These are phyloP conservation scores for Fraxinus baroniana DNA, from an alignment of 305 asterid species.

Conservation along the genomic window DNA sequence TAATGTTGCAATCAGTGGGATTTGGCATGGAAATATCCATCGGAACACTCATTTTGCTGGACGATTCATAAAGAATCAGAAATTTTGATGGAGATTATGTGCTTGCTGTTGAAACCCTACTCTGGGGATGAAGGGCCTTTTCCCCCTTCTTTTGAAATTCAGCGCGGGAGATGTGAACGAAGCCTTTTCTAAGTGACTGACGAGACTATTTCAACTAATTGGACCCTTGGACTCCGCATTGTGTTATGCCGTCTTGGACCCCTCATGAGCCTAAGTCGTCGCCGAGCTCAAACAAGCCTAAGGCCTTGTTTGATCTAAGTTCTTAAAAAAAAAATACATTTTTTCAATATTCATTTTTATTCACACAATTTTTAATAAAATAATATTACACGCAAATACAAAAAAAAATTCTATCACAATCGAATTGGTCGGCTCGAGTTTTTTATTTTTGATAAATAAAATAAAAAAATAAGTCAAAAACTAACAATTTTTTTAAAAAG, in stretches of 20 bases:
- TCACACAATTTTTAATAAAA: no score
- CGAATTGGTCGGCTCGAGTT: not conserved
- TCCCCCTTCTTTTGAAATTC: slow-evolving; percentile 26
- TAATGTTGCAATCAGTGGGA: slow-evolving; percentile 31
- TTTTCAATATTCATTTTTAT: no score
- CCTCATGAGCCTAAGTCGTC: not conserved
- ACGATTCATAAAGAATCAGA: slow-evolving; percentile 28
- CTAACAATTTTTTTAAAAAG: no score
- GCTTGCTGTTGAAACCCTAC: slow-evolving; percentile 38
- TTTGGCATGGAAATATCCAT: slow-evolving; percentile 65
- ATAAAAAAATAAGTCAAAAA: not conserved
- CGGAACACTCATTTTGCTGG: slow-evolving; percentile 61
- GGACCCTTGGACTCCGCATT: not conserved
- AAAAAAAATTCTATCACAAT: no score
- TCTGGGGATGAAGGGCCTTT: slow-evolving; percentile 13
- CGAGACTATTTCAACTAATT: not conserved
- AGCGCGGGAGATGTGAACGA: slow-evolving; percentile 45
- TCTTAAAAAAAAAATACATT: no score
- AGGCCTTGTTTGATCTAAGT: no score
- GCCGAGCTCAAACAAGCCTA: not conserved
- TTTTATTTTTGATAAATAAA: no score
- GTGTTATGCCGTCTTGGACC: not conserved
- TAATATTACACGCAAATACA: no score
- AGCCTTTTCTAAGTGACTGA: not conserved
- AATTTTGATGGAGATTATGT: slow-evolving; percentile 21